Percentiles rank a stretch among this genome's conserved stretches.
Conservation (phyloP, 2,329 filamentous ascomycete species). For the Proliferodiscus dingleyae region DNA sequence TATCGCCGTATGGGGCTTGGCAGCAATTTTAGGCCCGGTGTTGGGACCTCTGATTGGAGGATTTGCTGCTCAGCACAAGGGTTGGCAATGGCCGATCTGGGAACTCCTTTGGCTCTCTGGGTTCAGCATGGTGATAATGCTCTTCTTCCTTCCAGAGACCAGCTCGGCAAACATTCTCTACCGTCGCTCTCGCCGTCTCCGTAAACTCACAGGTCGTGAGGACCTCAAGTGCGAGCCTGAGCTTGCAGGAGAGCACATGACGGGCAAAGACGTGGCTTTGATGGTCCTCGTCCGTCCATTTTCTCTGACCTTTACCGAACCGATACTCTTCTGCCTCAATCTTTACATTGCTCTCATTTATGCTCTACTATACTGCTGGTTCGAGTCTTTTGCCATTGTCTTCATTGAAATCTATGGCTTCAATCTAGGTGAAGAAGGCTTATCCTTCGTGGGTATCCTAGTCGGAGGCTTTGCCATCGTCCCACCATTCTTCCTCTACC, state of each 20-base stretch:
- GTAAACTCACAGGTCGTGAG: constrained; percentile 49
- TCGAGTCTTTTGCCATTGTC: constrained; percentile 58
- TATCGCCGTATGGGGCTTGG: constrained; percentile 53
- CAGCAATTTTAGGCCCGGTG: constrained; percentile 43
- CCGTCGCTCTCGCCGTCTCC: constrained; percentile 53
- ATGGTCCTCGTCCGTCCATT: constrained; percentile 56
- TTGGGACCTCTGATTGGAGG: constrained; percentile 57
- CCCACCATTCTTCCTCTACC: constrained; percentile 43
- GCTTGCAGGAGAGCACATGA: constrained; percentile 52
- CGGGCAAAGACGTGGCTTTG: constrained; percentile 39
- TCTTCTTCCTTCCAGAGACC: constrained; percentile 61
- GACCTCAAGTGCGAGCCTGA: constrained; percentile 57
- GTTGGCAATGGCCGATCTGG: constrained; percentile 55
- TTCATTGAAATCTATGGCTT: constrained; percentile 56
- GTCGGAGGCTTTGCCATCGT: constrained; percentile 48
- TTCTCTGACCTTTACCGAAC: constrained; percentile 54
- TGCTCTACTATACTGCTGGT: constrained; percentile 57
- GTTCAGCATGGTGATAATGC: constrained; percentile 52
- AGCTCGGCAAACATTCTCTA: constrained; percentile 53
- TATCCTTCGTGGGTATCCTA: constrained; percentile 54
- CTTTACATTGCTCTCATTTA: constrained; percentile 59
- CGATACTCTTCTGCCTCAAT: constrained; percentile 56
- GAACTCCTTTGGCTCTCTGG: constrained; percentile 57
- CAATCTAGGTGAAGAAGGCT: constrained; percentile 50
- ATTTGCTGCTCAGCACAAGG: constrained; percentile 50